Percentiles rank a stretch among this genome's conserved stretches.
Conservation (phyloP, 2,329 filamentous ascomycete species). For the Plenodomus lindquistii region DNA sequence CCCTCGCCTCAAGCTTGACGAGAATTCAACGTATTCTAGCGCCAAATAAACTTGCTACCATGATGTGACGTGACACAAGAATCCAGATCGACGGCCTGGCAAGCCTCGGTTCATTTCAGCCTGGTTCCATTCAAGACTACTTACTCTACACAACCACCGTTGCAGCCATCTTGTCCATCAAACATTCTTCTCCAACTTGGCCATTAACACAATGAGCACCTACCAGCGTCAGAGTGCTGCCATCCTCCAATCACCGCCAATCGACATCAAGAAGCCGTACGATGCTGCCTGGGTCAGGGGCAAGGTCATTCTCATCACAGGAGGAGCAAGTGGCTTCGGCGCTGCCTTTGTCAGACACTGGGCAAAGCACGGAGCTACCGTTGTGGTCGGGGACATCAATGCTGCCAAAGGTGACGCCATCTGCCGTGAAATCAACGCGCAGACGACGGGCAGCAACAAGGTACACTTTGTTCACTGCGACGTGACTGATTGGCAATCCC, state of each 20-base stretch:
- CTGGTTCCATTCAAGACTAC: neutral
- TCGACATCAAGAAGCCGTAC: conserved; percentile 42
- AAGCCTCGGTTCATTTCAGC: neutral
- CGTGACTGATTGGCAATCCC: conserved; percentile 67
- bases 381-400: conserved; percentile 68
- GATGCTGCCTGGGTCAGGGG: conserved; percentile 42
- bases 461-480: conserved; percentile 65
- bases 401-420: conserved; percentile 58
- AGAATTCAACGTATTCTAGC: neutral
- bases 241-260: conserved; percentile 44
- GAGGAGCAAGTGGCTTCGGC: conserved; percentile 46
- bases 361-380: conserved; percentile 53
- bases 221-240: conserved; percentile 22
- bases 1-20: neutral
- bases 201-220: conserved; percentile 24
- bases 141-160: neutral
- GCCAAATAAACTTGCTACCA: neutral
- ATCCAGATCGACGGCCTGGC: no score
- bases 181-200: neutral
- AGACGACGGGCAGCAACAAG: conserved; percentile 44
- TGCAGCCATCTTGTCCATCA: neutral
- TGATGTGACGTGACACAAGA: neutral
- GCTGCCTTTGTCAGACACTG: conserved; percentile 45
- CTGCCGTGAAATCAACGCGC: conserved; percentile 56
- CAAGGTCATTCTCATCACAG: conserved; percentile 46